Evolutionary conservation across 768 basidiomycete species (phyloP).

Genomic region (Tylopilus vinaceipallidus): DNA sequence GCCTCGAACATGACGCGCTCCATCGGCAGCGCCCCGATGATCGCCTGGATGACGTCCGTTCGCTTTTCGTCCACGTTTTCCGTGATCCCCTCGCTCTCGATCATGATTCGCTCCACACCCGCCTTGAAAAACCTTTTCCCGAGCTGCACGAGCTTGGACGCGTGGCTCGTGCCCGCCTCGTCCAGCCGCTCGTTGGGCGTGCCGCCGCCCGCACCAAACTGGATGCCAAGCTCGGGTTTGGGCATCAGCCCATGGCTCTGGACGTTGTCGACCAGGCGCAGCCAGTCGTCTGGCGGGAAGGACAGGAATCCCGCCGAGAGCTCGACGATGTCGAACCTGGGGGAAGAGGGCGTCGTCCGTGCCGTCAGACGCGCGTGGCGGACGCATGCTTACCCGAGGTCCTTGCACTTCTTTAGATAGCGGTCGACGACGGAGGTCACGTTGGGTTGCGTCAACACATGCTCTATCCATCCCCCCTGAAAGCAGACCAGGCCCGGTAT

Average conservation of each 20-base stretch:
- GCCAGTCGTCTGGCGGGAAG: slow-evolving; percentile 45
- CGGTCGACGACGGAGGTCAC: slow-evolving; percentile 8
- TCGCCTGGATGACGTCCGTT: slow-evolving; percentile 42
- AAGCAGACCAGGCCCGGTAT: background rate
- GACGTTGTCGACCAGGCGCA: slow-evolving; percentile 38
- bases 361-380: background rate
- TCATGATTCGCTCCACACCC: slow-evolving; percentile 45
- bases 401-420: slow-evolving; percentile 14
- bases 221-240: slow-evolving; percentile 46
- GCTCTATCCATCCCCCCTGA: slow-evolving; percentile 17
- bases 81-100: slow-evolving; percentile 47
- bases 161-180: slow-evolving; percentile 32
- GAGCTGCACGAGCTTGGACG: slow-evolving; percentile 34
- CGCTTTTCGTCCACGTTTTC: slow-evolving; percentile 44
- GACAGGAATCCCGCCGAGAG: slow-evolving; percentile 45
- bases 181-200: slow-evolving; percentile 38
- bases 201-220: slow-evolving; percentile 46
- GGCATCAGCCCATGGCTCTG: slow-evolving; percentile 40
- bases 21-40: slow-evolving; percentile 39
- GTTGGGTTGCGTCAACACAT: slow-evolving; percentile 9
- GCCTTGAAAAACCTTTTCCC: slow-evolving; percentile 41
- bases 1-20: slow-evolving; percentile 48
- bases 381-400: slow-evolving; percentile 9
- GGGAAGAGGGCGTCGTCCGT: background rate
- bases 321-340: slow-evolving; percentile 44